Base-by-base conservation (phyloP, 2,329 filamentous ascomycete genomes). In the Diaporthe helianthi region DNA sequence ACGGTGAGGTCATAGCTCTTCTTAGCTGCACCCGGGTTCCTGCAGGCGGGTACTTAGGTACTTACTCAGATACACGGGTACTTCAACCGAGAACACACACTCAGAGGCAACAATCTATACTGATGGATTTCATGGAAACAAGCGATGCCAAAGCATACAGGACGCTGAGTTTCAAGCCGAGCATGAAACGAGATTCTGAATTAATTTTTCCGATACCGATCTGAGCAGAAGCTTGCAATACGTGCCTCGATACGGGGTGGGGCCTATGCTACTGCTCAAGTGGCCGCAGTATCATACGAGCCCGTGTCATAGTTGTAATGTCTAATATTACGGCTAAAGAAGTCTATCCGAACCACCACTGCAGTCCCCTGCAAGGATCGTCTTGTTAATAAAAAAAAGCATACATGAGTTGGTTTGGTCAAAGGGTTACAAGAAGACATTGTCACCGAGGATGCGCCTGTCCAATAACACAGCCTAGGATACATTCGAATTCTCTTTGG, bases 1-100 rank as follows among this genome's bases (percentile, higher is more conserved):
- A 49, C 36, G 44, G 58, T 63, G 58, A 63, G 58, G 58, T 63
- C 58, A 63, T 63, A 47, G 58, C 26, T 31, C 26, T 29, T 33
- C 9, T 4, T 7, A 22, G 26, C 7, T n/a, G 29, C 36, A 63
- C 44, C 8, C 9, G 24, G 58, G 44, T 61, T 47, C 41, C 29
- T 46, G 8, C 41, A 44, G 55, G 58, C 36, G 31, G 38, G 17
- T 44, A 12, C 33, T 38, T 38, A 10, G 38, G 41, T 46, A 60
- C 44, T 13, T 24, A 19, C 33, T 24, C n/a, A 24, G 53, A 24
- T 5, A 31, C 22, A n/a, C n/a, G n/a, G 36, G 36, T 38, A 38
- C 36, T 15, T 17, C 36, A 3, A 6, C 13, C 36, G 17, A 38
- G 3, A 17, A 38, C 13, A 38, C 33, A 36, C 36, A 15, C 3